Percentiles rank a stretch among this genome's conserved stretches.
These are phyloP conservation scores for Smittium mucronatum DNA, from an alignment of 371 early-diverging fungal species.

Conservation along the genomic window DNA sequence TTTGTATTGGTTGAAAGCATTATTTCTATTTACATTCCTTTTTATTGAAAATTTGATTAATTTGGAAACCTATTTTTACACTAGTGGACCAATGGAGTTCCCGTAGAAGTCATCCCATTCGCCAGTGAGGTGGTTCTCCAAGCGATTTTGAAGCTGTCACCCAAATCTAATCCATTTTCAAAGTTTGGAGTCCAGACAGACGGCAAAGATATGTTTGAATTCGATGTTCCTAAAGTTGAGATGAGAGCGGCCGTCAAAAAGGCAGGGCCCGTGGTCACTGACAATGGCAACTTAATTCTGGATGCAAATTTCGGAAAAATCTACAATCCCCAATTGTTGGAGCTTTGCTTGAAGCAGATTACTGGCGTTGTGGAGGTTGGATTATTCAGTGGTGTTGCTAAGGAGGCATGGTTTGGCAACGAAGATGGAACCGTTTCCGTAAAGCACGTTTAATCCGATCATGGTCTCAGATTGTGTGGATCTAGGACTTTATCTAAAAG, in stretches of 20 bases:
- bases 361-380: slow-evolving; percentile 88
- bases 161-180: not conserved
- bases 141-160: slow-evolving; percentile 23
- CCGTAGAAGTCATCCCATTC: slow-evolving; percentile 78
- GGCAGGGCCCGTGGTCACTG: slow-evolving; percentile 90
- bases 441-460: slow-evolving; percentile 17
- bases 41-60: not conserved
- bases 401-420: slow-evolving; percentile 67
- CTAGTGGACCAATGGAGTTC: slow-evolving; percentile 71
- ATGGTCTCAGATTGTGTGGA: too few relatives aligned
- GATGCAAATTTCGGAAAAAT: slow-evolving; percentile 74
- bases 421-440: slow-evolving; percentile 45
- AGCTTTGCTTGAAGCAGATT: slow-evolving; percentile 47
- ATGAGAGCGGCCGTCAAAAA: slow-evolving; percentile 75
- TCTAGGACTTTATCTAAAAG: too few relatives aligned
- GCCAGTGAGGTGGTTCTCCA: slow-evolving; percentile 46
- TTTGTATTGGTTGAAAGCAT: slow-evolving; percentile 16
- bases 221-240: slow-evolving; percentile 38
- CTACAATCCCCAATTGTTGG: slow-evolving; percentile 38
- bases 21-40: not conserved
- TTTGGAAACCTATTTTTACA: not conserved
- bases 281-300: slow-evolving; percentile 87
- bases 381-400: slow-evolving; percentile 72
- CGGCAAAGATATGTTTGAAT: slow-evolving; percentile 16
- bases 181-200: slow-evolving; percentile 6